Conservation (phyloP, 2,329 filamentous ascomycete species). For the Ampelomyces quisqualis region DNA sequence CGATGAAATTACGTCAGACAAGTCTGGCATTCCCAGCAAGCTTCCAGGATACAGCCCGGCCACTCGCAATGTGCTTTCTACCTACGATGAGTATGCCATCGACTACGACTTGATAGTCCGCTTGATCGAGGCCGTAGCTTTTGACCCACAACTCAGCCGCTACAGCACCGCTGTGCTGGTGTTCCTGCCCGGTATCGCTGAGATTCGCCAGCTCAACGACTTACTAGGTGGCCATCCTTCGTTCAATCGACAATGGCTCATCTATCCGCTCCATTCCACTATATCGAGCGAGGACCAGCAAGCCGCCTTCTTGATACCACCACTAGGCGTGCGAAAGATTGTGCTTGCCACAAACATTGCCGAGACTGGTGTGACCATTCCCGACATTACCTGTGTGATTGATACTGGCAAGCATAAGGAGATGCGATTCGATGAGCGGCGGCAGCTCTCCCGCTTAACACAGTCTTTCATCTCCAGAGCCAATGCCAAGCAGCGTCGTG, state of each 20-base stretch:
- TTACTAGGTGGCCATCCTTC: slow-evolving; percentile 73
- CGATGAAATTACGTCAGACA: slow-evolving; percentile 50
- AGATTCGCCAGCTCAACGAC: slow-evolving; percentile 87
- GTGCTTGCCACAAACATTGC: slow-evolving; percentile 97
- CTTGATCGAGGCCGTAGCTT: slow-evolving; percentile 74
- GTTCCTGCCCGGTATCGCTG: slow-evolving; percentile 90
- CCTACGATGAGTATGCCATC: slow-evolving; percentile 87
- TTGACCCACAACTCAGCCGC: slow-evolving; percentile 61
- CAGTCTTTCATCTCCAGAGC: slow-evolving; percentile 95
- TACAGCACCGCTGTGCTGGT: slow-evolving; percentile 93
- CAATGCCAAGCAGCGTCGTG: slow-evolving; percentile 92
- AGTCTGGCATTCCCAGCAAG: slow-evolving; percentile 62
- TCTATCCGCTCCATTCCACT: slow-evolving; percentile 89
- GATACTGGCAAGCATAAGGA: slow-evolving; percentile 97
- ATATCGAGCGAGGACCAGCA: slow-evolving; percentile 97
- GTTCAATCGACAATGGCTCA: slow-evolving; percentile 76
- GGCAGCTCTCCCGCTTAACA: slow-evolving; percentile 85
- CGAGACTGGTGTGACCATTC: slow-evolving; percentile 97
- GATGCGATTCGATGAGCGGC: slow-evolving; percentile 92
- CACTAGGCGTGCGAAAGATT: slow-evolving; percentile 81
- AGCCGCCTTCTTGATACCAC: slow-evolving; percentile 83
- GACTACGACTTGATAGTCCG: slow-evolving; percentile 84
- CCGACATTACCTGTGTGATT: slow-evolving; percentile 94
- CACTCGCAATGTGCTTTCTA: slow-evolving; percentile 72
- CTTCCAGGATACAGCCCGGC: slow-evolving; percentile 72